Evolutionary conservation across 2,329 filamentous ascomycete species (phyloP), one percentile per base, ranked within the genome.

Genomic region (Colletotrichum melonis): DNA sequence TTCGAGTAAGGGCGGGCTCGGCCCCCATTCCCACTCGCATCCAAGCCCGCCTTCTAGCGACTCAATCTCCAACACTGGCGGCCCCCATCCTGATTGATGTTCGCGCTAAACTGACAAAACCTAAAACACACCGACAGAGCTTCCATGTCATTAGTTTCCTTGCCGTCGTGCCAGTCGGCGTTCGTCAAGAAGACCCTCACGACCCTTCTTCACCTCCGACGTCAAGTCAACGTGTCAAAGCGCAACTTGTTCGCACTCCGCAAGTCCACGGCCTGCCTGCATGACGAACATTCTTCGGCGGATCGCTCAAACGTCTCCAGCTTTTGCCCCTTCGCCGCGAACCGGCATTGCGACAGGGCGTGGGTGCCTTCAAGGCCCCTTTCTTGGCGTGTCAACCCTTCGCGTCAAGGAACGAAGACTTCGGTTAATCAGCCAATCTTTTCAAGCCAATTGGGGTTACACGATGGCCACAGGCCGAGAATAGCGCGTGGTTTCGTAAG

Each of bases 61-160:
- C 59, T 73, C 32, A 65, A 69, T 73, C 60, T 73, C 70, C 70
- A 69, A 73, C 66, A 69, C 70, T 49, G 70, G 67, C 46, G 55
- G 65, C 70, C 67, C 42, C 59, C 70, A 28, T 64, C 9, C 66
- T 65, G 42, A 60, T 52, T 55, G 42, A 30, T 64, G 38, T 46
- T 32, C 22, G 60, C 70, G 32, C 67, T 26, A 56, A 52, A 69
- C n/a, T 30, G 35, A 11, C 65, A 19, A 59, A 73, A 70, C 60
- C 67, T 68, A 65, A 70, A 73, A 73, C 70, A 70, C 67, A 70
- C 59, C 67, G 67, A 65, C 67, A 70, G 42, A 62, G 28, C 46
- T 62, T 55, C 60, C 54, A 60, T 22, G 38, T 57, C 32, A 35
- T 56, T 54, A 42, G 54, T 58, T 42, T n/a, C 54, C 42, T 54